Evolutionary conservation across 2,329 filamentous ascomycete species (phyloP), one percentile per base, ranked within the genome.

Genomic region (Colletotrichum salicis): DNA sequence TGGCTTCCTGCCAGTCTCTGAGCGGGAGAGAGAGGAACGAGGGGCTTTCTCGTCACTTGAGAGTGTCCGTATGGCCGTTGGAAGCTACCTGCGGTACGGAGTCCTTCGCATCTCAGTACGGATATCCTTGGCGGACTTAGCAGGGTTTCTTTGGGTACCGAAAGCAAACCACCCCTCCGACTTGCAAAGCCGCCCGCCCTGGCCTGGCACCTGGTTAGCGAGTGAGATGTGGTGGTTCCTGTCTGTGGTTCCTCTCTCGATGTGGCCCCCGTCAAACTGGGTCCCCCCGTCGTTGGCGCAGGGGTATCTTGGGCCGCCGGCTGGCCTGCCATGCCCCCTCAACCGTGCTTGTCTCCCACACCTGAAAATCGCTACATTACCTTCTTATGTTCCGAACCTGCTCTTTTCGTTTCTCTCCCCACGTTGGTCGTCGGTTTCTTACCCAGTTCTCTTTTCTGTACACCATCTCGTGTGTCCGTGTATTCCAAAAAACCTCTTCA

Each of bases 381-480:
- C 67, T 66, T 71, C 60, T 69, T 65, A 63, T 63, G 70, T 67
- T 66, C 70, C 70, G 51, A 64, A 37, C 56, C 56, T 57, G 41
- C 54, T 56, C 68, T 41, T 48, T 52, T 58, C 59, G 37, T 64
- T 51, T 52, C 64, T 52, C 64, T 72, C 64, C 64, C 72, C 64
- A 72, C 73, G 71, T 71, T 68, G 41, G 24, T 67, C 41, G 41
- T 48, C 71, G 63, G 68, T 64, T 64, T 70, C 57, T 61, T 58
- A 33, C 59, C 57, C 60, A 58, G 60, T 66, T 70, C 80, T 84
- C 80, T 82, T 84, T 84, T 83, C 79, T 75, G 70, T 73, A 72
- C 60, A 73, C 69, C 72, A 67, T 69, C 65, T 48, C 60, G 71
- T 74, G 70, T 73, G 70, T 79, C 59, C 48, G 70, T 77, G 79